Conservation (phyloP, 495 filamentous ascomycete genomes). For the Talaromyces liani region DNA sequence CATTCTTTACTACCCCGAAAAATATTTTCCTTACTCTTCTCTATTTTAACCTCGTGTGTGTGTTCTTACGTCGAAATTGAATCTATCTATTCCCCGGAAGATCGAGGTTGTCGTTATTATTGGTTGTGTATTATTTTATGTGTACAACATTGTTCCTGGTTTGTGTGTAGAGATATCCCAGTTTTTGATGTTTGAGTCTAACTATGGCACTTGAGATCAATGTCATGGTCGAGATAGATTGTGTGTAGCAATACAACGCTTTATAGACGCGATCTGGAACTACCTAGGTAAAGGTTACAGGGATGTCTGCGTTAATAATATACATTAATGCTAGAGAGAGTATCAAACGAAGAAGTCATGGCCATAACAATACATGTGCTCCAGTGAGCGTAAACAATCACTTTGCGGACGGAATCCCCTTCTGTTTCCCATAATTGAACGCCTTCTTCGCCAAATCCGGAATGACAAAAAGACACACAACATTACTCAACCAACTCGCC, state of each 20-base stretch:
- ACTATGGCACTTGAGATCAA: background rate
- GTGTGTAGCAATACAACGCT: background rate
- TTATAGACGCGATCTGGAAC: background rate
- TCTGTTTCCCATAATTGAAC: slow-evolving; percentile 37
- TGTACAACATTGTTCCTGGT: background rate
- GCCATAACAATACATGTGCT: background rate
- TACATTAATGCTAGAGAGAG: background rate
- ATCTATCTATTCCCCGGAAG: background rate
- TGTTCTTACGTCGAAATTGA: background rate
- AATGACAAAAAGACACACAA: slow-evolving; percentile 36
- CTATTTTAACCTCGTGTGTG: background rate
- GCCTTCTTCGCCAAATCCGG: slow-evolving; percentile 36
- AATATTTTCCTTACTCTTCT: background rate
- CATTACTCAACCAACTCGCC: slow-evolving; percentile 35
- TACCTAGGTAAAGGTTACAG: background rate
- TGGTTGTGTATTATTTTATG: background rate
- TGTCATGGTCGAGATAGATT: background rate
- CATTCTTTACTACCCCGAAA: background rate
- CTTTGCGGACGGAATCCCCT: slow-evolving; percentile 24
- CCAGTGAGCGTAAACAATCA: background rate
- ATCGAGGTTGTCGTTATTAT: background rate
- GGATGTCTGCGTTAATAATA: background rate
- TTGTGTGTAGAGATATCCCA: background rate
- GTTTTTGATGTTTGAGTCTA: background rate
- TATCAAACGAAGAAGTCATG: background rate